A percentile compares a stretch with the other conserved stretches of the same genome.
phyloP scores from a whole-genome alignment of 2,329 filamentous ascomycete species.

The Penicillium sp. region DNA sequence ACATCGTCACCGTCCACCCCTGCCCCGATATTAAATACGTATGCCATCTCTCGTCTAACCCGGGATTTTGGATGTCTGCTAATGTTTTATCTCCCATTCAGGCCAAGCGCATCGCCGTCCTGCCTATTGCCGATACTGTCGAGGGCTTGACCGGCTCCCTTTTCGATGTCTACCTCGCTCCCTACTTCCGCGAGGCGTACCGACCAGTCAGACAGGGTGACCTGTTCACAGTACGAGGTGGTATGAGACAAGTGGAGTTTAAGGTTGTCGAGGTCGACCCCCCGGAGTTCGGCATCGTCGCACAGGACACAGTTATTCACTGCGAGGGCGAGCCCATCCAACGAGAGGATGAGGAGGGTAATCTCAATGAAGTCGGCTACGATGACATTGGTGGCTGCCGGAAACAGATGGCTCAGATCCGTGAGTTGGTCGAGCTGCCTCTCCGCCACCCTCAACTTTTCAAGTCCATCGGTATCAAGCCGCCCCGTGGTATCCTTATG shows the following conservation, averaged over 20 bases:
- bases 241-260: constrained; percentile 99
- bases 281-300: constrained; percentile 96
- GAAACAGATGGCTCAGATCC: constrained; percentile 99
- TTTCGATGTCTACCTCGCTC: constrained; percentile 98
- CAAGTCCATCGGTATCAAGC: constrained; percentile 99
- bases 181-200: constrained; percentile 99
- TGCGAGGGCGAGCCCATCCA: constrained; percentile 96
- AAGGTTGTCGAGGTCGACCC: constrained; percentile 99
- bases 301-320: constrained; percentile 97
- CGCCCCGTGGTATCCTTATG: constrained; percentile 93
- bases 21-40: constrained; percentile 99
- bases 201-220: constrained; percentile 95
- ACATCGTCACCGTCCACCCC: constrained; percentile 93
- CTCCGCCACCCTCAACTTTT: constrained; percentile 96
- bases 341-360: constrained; percentile 98
- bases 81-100: constrained; percentile 38
- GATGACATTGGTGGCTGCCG: constrained; percentile 99
- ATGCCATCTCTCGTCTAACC: constrained; percentile 43
- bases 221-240: constrained; percentile 92
- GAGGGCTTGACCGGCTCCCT: constrained; percentile 96
- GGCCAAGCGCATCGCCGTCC: constrained; percentile 98
- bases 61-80: constrained; percentile 11
- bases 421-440: constrained; percentile 95
- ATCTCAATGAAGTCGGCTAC: constrained; percentile 97
- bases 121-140: constrained; percentile 96